Evolutionary conservation across 176 grass and related monocot species (phyloP).

Genomic region (Alloteropsis semialata): DNA sequence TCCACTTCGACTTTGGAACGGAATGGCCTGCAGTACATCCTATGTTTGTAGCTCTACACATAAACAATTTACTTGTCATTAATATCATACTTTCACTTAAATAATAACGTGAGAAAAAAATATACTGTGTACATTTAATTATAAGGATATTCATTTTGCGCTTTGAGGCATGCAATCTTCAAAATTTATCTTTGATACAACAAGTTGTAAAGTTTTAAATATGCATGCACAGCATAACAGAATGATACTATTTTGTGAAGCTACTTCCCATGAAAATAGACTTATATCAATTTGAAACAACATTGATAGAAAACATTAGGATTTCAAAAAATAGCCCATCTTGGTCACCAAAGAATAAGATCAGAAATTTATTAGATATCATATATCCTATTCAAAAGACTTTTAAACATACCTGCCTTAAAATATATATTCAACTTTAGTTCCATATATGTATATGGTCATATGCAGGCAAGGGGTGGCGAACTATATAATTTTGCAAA

Average conservation of each 20-base stretch:
- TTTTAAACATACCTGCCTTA: no score
- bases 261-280: no score
- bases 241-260: no score
- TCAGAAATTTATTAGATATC: background rate
- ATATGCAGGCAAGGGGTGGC: no score
- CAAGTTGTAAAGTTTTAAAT: background rate
- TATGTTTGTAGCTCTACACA: background rate
- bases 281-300: no score
- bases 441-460: no score
- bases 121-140: background rate
- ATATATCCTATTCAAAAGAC: no score
- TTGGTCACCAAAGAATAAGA: background rate
- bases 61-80: background rate
- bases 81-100: background rate
- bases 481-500: no score
- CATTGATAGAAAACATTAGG: no score
- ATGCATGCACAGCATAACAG: background rate
- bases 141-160: background rate
- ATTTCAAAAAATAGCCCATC: background rate
- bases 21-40: background rate
- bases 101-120: background rate
- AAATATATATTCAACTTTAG: no score
- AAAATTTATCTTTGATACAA: background rate
- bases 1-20: background rate
- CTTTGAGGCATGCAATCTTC: background rate